A percentile compares a stretch with the other conserved stretches of the same genome.
These are phyloP conservation scores for Pyrus communis DNA, from an alignment of 306 rosid species.

Conservation along the genomic window DNA sequence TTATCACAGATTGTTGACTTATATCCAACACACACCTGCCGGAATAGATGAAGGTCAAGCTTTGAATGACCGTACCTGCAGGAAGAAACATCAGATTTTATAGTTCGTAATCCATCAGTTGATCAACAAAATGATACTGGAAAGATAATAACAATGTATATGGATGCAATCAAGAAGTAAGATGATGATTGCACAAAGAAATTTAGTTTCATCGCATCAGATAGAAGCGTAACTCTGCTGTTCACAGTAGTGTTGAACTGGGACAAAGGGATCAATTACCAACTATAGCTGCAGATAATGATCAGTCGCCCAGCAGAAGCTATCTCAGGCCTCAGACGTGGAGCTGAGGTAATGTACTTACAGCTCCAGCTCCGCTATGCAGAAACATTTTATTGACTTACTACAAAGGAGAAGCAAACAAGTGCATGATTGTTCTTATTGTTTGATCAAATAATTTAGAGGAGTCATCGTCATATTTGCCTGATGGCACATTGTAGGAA, in stretches of 20 bases:
- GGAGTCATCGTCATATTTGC: not conserved
- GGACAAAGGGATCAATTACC: constrained; percentile 15
- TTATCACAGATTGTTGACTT: no score
- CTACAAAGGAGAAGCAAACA: constrained; percentile 53
- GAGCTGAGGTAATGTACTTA: constrained; percentile 63
- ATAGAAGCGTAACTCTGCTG: not conserved
- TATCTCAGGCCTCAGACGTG: constrained; percentile 14
- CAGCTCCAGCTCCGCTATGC: constrained; percentile 68
- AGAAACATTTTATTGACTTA: constrained; percentile 52
- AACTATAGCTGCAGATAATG: constrained; percentile 6
- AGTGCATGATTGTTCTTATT: constrained; percentile 1
- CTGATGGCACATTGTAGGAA: not conserved
- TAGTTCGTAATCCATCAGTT: constrained; percentile 7
- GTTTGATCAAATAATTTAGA: not conserved
- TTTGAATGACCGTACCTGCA: not conserved
- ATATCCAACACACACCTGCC: constrained; percentile 35
- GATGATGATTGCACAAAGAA: not conserved
- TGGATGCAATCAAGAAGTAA: constrained; percentile 19
- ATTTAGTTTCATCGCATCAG: constrained; percentile 15
- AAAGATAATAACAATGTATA: not conserved
- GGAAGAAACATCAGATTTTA: constrained; percentile 22
- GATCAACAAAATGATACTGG: not conserved
- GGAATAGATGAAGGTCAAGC: constrained; percentile 47
- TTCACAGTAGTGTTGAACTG: constrained; percentile 11
- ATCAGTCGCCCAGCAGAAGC: constrained; percentile 9